These are phyloP conservation scores for Globisporangium ultimum DNA, from an alignment of 352 stramenopile species.

Conservation along the genomic window DNA sequence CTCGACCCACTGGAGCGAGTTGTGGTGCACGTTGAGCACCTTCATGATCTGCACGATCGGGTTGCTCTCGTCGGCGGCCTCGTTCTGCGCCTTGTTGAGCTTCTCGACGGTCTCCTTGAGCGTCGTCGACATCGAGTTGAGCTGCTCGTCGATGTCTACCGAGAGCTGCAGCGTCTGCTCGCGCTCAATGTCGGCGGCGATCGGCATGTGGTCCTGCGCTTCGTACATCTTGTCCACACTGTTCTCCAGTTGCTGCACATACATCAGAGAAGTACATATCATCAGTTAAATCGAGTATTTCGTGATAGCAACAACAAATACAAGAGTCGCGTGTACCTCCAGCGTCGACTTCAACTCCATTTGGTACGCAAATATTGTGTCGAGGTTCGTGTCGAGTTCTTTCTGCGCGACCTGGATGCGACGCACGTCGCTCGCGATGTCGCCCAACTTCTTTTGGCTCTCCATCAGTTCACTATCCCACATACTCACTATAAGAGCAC, in stretches of 20 bases:
- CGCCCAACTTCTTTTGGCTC: conserved; percentile 80
- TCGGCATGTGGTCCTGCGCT: conserved; percentile 78
- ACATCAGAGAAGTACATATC: neutral
- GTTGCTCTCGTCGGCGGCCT: conserved; percentile 69
- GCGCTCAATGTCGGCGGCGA: conserved; percentile 81
- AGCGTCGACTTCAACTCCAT: conserved; percentile 88
- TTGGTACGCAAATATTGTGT: conserved; percentile 87
- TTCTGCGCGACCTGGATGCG: conserved; percentile 86
- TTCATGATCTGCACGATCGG: conserved; percentile 88
- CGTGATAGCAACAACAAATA: neutral
- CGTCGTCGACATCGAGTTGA: conserved; percentile 85
- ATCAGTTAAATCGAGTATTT: too few species aligned
- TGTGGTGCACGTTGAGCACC: conserved; percentile 87
- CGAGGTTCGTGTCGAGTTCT: conserved; percentile 81
- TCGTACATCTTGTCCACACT: conserved; percentile 90
- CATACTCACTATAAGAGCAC: conserved; percentile 56
- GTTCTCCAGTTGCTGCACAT: conserved; percentile 75
- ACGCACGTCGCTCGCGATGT: conserved; percentile 78
- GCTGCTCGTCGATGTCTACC: conserved; percentile 82
- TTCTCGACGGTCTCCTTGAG: conserved; percentile 87
- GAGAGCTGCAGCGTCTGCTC: conserved; percentile 85
- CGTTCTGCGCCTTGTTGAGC: conserved; percentile 78
- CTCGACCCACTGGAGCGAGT: conserved; percentile 87
- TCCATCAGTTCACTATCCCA: conserved; percentile 86
- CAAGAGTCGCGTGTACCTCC: conserved; percentile 36